Base-by-base conservation (phyloP, 345 rosid genomes). In the Physaria fendleri region DNA sequence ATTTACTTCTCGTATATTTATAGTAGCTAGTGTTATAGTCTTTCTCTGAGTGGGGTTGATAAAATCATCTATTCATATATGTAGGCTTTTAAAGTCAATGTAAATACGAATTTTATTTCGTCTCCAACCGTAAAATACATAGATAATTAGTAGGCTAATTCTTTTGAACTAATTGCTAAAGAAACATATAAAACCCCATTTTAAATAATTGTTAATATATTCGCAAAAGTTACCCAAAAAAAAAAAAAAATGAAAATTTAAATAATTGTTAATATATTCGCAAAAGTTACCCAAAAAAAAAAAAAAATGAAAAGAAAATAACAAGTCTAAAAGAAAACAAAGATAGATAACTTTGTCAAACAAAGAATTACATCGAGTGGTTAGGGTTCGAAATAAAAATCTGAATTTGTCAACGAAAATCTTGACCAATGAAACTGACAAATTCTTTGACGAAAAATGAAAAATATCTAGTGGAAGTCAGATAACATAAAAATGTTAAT, bases 11-110 rank as follows among this genome's bases (percentile, higher is more conserved):
- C 12, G 34, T 33, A 43, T 17, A 4, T 23, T 23, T 8, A 11
- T 22, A 16, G 44, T 43, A 51, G n/a, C 37, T 12, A 35, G 29
- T 24, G 3, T 11, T 51, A 17, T 43, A 8, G 46, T 44, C n/a
- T 41, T 52, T 34, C 37, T 52, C 8, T 64, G 35, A 53, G 45
- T 64, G 69, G 61, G 66, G 15, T 22, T 64, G 44, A 64, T 64
- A 32, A 22, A 53, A 24, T 13, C 11, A 18, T 37, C 11, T 45
- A 34, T 25, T 11, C 42, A 40, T 21, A 14, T 24, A 16, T 49
- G n/a, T 42, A 50, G 47, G 23, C 23, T 37, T 68, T 35, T 0
- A 51, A 56, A 59, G 67, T 68, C 62, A 68, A 60, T 37, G 55
- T 61, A 68, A 37, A 52, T 52, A 68, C 27, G 40, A 60, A 25